Conservation (phyloP, 768 basidiomycete species). For the Hygrocybe coccinea region DNA sequence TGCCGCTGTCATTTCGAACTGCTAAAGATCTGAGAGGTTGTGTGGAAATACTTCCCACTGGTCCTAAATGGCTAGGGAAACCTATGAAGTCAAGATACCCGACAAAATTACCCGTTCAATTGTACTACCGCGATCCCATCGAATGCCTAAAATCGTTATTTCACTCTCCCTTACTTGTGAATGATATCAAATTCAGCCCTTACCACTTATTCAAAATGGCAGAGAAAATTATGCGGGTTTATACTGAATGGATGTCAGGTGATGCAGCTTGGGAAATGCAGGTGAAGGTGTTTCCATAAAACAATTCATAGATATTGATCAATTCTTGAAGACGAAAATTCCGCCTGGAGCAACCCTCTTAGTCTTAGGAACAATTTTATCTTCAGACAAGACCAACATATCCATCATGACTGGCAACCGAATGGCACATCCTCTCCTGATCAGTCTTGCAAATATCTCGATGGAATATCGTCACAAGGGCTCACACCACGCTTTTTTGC, state of each 20-base stretch:
- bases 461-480: conserved; percentile 28
- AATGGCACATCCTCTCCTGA: conserved; percentile 28
- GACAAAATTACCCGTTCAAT: conserved; percentile 13
- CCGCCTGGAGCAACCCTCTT: conserved; percentile 25
- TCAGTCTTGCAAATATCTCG: conserved; percentile 31
- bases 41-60: conserved; percentile 16
- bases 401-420: conserved; percentile 27
- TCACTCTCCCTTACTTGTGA: conserved; percentile 18
- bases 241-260: conserved; percentile 22
- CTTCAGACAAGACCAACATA: conserved; percentile 33
- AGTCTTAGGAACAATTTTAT: conserved; percentile 27
- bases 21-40: conserved; percentile 16
- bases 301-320: not conserved
- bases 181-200: conserved; percentile 19
- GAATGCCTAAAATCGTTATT: conserved; percentile 24
- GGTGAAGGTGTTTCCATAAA: conserved; percentile 13
- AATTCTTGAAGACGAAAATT: conserved; percentile 12
- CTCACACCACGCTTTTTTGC: conserved; percentile 24
- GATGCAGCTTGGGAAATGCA: conserved; percentile 25
- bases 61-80: conserved; percentile 18
- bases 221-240: conserved; percentile 11
- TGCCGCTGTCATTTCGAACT: conserved; percentile 15
- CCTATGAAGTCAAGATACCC: conserved; percentile 6
- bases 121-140: conserved; percentile 25
- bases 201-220: conserved; percentile 12